Percentiles rank a stretch among this genome's conserved stretches.
These are phyloP conservation scores for Rhypophila decipiens DNA, from an alignment of 495 filamentous ascomycete genomes.

Conservation along the genomic window DNA sequence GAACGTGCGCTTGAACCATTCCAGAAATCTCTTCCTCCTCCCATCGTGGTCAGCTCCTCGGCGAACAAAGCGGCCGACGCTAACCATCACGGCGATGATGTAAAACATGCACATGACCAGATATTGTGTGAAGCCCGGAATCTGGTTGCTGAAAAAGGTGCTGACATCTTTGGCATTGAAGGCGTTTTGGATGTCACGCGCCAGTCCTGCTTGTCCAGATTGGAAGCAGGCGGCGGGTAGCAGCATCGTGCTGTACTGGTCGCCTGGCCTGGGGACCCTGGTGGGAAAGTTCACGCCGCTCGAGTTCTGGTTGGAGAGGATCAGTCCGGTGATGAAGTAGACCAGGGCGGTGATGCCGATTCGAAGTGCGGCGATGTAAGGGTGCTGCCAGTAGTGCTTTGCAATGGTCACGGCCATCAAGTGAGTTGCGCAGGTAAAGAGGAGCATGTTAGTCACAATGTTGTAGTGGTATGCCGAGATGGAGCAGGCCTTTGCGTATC, in stretches of 20 bases:
- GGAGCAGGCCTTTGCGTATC: slow-evolving; percentile 28
- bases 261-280: slow-evolving; percentile 11
- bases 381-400: slow-evolving; percentile 27
- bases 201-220: slow-evolving; percentile 6
- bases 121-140: slow-evolving; percentile 24
- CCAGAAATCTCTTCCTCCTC: slow-evolving; percentile 7
- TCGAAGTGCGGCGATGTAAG: slow-evolving; percentile 20
- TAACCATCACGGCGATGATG: slow-evolving; percentile 16
- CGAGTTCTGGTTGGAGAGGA: slow-evolving; percentile 23
- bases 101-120: slow-evolving; percentile 24
- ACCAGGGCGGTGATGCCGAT: slow-evolving; percentile 14
- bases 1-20: background rate
- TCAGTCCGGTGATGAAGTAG: slow-evolving; percentile 21
- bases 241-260: slow-evolving; percentile 17
- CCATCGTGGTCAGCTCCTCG: slow-evolving; percentile 14
- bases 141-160: slow-evolving; percentile 4
- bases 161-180: slow-evolving; percentile 4
- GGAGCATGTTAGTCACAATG: slow-evolving; percentile 31
- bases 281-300: slow-evolving; percentile 16
- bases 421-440: slow-evolving; percentile 34
- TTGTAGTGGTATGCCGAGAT: slow-evolving; percentile 38
- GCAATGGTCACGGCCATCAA: slow-evolving; percentile 29
- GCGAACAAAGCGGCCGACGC: slow-evolving; percentile 16
- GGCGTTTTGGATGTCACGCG: background rate
- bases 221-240: slow-evolving; percentile 27